Base-by-base conservation (phyloP, 495 filamentous ascomycete genomes). In the Pyrenopolyporus hunteri region DNA sequence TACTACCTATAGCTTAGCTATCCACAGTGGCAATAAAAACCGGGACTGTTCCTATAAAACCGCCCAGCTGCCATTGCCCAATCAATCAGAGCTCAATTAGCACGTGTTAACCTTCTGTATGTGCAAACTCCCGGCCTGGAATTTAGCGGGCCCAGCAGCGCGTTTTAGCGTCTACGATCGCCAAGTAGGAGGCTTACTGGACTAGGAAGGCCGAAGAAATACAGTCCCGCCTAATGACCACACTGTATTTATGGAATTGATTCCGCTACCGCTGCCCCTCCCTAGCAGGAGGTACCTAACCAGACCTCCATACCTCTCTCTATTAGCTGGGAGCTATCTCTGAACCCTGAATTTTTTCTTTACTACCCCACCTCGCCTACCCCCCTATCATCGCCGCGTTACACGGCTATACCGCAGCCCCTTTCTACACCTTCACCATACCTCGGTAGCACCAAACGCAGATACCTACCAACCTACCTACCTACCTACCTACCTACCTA, bases 31-130 rank as follows among this genome's bases (percentile, higher is more conserved):
- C 13, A 22, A 17, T 32, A 31, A 11, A 52, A 45, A 53, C 25
- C 29, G n/a, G n/a, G 7, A 29, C 33, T 4, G 36, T 14, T 19
- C 36, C 36, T 40, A 4, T n/a, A n/a, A n/a, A n/a, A n/a, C 28
- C 19, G 2, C 48, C 26, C 20, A 44, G 13, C 28, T 16, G 20
- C 62, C 50, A 65, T 56, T 65, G 62, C 37, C 62, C 62, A 65
- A 65, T 65, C 50, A 56, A 56, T 50, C 22, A 50, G n/a, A 13
- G 19, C 46, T 54, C 9, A 7, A 31, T 14, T 42, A 50, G 62
- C 62, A 65, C 62, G 56, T 65, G 62, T 59, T 32, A 65, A 31
- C 22, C 35, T 31, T 37, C 58, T 50, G 20, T 35, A 46, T 26
- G 26, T 46, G 28, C 55, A 57, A 20, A 43, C 46, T 31, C 10